Evolutionary conservation across 2,329 filamentous ascomycete species (phyloP), one percentile per base, ranked within the genome.

Genomic region (Pseudogymnoascus sp.): DNA sequence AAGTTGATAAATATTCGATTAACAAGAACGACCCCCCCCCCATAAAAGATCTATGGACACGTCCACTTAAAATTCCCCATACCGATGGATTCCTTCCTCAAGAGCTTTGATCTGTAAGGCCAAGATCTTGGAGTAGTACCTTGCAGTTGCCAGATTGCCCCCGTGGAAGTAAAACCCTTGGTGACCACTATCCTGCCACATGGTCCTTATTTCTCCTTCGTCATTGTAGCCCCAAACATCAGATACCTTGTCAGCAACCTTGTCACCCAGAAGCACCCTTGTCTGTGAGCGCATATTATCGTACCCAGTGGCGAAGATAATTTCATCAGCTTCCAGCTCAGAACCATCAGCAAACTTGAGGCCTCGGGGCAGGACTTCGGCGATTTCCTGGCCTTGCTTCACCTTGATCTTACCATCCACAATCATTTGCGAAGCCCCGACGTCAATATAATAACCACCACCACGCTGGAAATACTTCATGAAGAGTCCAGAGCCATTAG

Each of bases 401-500:
- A 85, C 71, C 59, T 79, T 80, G 67, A 85, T 79, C 68, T 83
- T 82, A 3, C 82, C 80, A 35, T 82, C 78, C 17, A 75, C 73
- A 64, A 85, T 82, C 21, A 84, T 75, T 67, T 80, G 73, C 7
- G 77, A 80, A 4, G 75, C 77, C 0, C 83, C 83, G 7, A 84
- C 81, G 65, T 85, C 80, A 64, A 85, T 81, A 67, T 84, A 84
- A 66, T 84, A 85, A 0, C 83, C 82, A 1, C 83, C 83, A 11
- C 84, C 84, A 4, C 83, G 80, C 67, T 84, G 81, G 62, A 84
- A 77, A 70, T 87, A 88, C 70, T 87, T 87, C 33, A 80, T 75
- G 63, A 81, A 77, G 1, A 87, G 73, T 0, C 85, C 85, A 0
- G 78, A 73, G 4, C 78, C 77, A 68, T 84, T 79, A 0, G 82